A percentile compares a stretch with the other conserved stretches of the same genome.
Evolutionary conservation across 805 yeast genomes (phyloP).

Genomic region (Grigorovia yakushimaensis): DNA sequence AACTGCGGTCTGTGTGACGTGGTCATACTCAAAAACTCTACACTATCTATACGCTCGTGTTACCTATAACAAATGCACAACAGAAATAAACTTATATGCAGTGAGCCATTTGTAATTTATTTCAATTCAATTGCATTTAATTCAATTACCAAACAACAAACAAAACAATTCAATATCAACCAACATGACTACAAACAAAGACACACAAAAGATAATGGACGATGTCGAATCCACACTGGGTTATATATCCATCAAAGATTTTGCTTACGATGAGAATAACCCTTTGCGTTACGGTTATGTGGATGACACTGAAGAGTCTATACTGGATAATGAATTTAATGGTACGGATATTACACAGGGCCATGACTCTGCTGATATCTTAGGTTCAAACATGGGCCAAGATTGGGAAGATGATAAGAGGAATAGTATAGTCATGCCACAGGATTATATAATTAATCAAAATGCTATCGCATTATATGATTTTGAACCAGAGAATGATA

Average conservation of each 20-base stretch:
- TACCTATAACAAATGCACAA: too few species aligned
- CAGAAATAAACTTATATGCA: too few species aligned
- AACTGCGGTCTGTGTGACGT: slow-evolving; percentile 64
- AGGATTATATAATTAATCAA: slow-evolving; percentile 33
- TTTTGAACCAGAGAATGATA: slow-evolving; percentile 87
- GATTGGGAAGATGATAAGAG: slow-evolving; percentile 18
- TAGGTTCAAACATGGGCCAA: neutral
- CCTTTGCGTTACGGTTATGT: slow-evolving; percentile 62
- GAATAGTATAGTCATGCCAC: slow-evolving; percentile 27
- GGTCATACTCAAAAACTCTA: slow-evolving; percentile 36
- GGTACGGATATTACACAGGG: neutral
- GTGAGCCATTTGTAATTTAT: too few species aligned
- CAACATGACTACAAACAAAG: neutral
- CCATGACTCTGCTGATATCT: slow-evolving; percentile 10
- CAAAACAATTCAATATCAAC: neutral
- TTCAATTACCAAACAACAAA: neutral
- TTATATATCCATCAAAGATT: slow-evolving; percentile 58
- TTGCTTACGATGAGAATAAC: slow-evolving; percentile 62
- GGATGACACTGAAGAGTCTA: slow-evolving; percentile 17
- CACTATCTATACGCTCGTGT: neutral
- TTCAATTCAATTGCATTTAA: neutral
- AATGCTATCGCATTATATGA: slow-evolving; percentile 83
- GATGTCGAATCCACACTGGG: slow-evolving; percentile 12
- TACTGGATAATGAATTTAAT: slow-evolving; percentile 11
- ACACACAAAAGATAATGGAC: neutral